Evolutionary conservation across 1,284 basidiomycete species (phyloP).

Genomic region (Moesziomyces antarcticus): DNA sequence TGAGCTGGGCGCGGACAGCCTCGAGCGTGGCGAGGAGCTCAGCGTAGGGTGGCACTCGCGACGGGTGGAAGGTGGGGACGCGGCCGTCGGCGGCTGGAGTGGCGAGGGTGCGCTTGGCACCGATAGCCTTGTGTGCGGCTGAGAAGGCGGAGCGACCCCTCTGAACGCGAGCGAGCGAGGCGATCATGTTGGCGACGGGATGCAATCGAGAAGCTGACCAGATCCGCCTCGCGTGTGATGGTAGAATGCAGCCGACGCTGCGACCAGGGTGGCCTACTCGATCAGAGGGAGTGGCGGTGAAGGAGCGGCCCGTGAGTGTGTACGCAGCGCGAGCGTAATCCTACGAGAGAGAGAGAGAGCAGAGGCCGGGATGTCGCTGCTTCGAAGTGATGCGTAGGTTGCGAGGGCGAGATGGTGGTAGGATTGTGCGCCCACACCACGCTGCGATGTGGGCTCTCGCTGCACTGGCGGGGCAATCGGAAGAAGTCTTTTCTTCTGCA

Average conservation of each 20-base stretch:
- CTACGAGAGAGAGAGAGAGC: background rate
- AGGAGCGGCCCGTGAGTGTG: too few species aligned
- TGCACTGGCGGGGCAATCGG: background rate
- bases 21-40: slow-evolving; percentile 80
- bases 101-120: slow-evolving; percentile 34
- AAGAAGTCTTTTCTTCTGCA: background rate
- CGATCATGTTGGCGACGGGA: slow-evolving; percentile 25
- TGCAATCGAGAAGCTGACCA: background rate
- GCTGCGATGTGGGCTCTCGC: background rate
- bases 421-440: background rate
- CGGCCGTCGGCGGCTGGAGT: slow-evolving; percentile 38
- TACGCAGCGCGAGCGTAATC: background rate
- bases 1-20: slow-evolving; percentile 78
- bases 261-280: too few species aligned
- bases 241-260: background rate
- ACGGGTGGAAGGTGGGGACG: slow-evolving; percentile 58
- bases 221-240: background rate
- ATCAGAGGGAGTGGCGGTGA: too few species aligned
- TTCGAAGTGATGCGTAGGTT: background rate
- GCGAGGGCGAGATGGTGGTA: background rate
- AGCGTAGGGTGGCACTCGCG: slow-evolving; percentile 79
- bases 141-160: slow-evolving; percentile 36
- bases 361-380: too few species aligned
- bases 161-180: slow-evolving; percentile 43
- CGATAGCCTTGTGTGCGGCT: slow-evolving; percentile 35